Conservation (phyloP, 257 asterid species). For the Rhazya stricta region DNA sequence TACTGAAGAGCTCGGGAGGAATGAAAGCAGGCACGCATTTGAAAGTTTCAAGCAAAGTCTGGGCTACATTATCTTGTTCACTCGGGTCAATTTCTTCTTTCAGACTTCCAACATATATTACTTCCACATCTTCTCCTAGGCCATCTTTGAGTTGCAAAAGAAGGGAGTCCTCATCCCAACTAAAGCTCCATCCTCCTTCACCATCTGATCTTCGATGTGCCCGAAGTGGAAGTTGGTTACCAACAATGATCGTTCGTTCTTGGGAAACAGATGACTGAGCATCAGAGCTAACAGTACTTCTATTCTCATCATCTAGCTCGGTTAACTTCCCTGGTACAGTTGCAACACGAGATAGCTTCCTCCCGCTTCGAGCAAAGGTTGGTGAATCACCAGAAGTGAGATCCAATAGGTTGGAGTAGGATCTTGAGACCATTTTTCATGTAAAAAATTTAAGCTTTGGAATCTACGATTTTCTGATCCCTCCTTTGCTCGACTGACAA, state of each 20-base stretch:
- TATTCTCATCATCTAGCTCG: constrained; percentile 70
- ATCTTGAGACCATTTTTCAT: constrained; percentile 61
- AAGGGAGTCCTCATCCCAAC: constrained; percentile 91
- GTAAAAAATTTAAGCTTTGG: background rate
- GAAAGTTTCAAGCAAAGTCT: constrained; percentile 66
- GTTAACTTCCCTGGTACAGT: constrained; percentile 73
- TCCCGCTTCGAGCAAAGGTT: constrained; percentile 48
- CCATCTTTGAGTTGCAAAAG: constrained; percentile 81
- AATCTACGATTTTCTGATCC: background rate
- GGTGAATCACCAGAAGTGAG: constrained; percentile 63
- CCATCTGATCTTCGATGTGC: constrained; percentile 44
- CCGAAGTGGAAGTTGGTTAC: constrained; percentile 76
- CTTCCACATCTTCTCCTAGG: constrained; percentile 75
- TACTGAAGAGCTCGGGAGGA: constrained; percentile 63
- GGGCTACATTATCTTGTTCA: constrained; percentile 78
- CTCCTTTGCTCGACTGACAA: constrained; percentile 9
- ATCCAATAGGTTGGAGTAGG: constrained; percentile 79
- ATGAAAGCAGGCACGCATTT: constrained; percentile 88
- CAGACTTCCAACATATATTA: constrained; percentile 67
- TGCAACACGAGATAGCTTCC: constrained; percentile 60
- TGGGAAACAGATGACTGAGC: constrained; percentile 68
- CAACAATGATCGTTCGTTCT: constrained; percentile 73
- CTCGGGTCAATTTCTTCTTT: constrained; percentile 57
- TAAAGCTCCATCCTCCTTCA: constrained; percentile 53
- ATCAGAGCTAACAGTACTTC: constrained; percentile 64